These are phyloP conservation scores for Metroxylon sagu DNA, from an alignment of 176 grass and related monocot species.

Conservation along the genomic window DNA sequence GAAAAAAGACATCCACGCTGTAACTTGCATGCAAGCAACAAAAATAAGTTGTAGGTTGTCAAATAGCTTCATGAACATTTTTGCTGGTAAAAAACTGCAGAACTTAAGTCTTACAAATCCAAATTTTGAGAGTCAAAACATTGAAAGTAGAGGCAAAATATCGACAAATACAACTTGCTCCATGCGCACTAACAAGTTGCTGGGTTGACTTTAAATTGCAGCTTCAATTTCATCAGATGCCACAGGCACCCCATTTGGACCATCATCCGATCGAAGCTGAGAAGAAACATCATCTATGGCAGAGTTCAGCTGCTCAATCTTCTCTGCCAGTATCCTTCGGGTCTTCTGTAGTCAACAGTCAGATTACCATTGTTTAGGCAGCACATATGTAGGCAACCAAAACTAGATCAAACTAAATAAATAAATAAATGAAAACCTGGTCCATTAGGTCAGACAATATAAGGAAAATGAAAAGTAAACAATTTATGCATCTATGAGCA, in stretches of 20 bases:
- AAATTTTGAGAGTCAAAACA: too few relatives aligned
- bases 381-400: neutral
- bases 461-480: too few relatives aligned
- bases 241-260: constrained; percentile 5
- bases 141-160: neutral
- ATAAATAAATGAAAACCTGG: neutral
- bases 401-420: too few relatives aligned
- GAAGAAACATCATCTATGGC: constrained; percentile 13
- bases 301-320: constrained; percentile 9
- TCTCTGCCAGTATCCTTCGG: constrained; percentile 1
- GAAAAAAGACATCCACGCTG: too few relatives aligned
- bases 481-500: too few relatives aligned
- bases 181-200: neutral
- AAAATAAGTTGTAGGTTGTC: too few relatives aligned
- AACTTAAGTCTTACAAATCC: too few relatives aligned
- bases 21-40: too few relatives aligned
- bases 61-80: too few relatives aligned
- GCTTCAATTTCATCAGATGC: constrained; percentile 9
- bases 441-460: neutral
- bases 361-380: neutral
- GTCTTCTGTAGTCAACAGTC: constrained; percentile 1
- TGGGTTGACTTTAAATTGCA: neutral
- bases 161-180: neutral
- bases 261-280: constrained; percentile 1
- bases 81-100: too few relatives aligned